Evolutionary conservation across 345 rosid species (phyloP).

Genomic region (Leavenworthia alabamica): DNA sequence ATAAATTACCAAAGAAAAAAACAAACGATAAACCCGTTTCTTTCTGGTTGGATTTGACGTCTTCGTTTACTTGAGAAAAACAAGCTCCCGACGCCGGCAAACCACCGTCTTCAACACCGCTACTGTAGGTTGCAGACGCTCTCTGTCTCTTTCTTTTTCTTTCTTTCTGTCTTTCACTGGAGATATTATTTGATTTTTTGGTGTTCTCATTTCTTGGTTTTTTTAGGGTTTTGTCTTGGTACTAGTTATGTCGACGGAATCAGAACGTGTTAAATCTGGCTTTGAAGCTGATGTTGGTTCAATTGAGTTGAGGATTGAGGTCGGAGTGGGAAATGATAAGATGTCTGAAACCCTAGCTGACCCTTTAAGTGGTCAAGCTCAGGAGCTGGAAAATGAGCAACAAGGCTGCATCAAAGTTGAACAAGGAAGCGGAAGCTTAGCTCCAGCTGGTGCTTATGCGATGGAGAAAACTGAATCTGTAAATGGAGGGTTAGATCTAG

Average conservation of each 20-base stretch:
- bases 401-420: not conserved
- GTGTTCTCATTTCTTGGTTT: not conserved
- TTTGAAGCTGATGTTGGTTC: not conserved
- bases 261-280: not conserved
- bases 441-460: constrained; percentile 9
- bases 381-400: constrained; percentile 14
- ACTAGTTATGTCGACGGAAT: constrained; percentile 18
- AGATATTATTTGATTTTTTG: not conserved
- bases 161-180: not conserved
- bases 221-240: constrained; percentile 28
- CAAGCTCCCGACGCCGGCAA: constrained; percentile 28
- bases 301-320: not conserved
- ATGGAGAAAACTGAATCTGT: constrained; percentile 17
- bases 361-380: constrained; percentile 6
- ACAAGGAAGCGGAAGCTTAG: not conserved
- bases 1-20: not conserved
- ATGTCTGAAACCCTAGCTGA: constrained; percentile 22
- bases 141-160: not conserved
- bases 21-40: constrained; percentile 22
- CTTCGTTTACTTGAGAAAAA: constrained; percentile 21
- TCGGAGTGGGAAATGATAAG: not conserved
- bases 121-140: constrained; percentile 2
- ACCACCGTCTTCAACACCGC: constrained; percentile 2
- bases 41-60: constrained; percentile 27
- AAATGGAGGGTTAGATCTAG: constrained; percentile 16